Evolutionary conservation across 1,139 yeast species (phyloP).

Genomic region (Blastobotrys capitulatus): DNA sequence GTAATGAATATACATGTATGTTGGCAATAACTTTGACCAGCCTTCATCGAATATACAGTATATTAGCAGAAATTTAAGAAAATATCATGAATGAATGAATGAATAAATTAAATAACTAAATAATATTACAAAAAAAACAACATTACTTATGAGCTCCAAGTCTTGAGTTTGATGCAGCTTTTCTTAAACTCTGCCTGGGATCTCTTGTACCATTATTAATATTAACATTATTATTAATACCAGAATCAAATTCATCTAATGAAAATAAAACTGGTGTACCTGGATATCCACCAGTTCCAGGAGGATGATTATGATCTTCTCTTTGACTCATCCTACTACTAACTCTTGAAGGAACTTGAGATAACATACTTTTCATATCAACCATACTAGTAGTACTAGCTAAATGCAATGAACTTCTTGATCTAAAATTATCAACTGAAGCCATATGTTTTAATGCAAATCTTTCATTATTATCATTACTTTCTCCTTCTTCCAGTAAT

Average conservation of each 20-base stretch:
- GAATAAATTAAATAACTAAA: too few relatives aligned
- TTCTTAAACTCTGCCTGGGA: neutral
- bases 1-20: too few relatives aligned
- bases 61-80: too few relatives aligned
- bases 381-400: conserved; percentile 28
- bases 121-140: neutral
- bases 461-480: neutral
- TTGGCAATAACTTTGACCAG: too few relatives aligned
- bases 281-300: neutral
- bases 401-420: conserved; percentile 10
- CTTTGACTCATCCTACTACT: conserved; percentile 22
- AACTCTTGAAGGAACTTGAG: conserved; percentile 19
- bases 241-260: neutral
- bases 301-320: neutral
- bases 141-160: neutral
- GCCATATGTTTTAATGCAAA: neutral
- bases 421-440: conserved; percentile 2
- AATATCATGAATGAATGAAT: too few relatives aligned
- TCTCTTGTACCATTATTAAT: neutral
- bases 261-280: neutral
- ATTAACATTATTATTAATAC: neutral
- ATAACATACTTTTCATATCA: conserved; percentile 19
- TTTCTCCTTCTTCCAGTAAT: conserved; percentile 8
- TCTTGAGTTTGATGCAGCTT: conserved; percentile 1
- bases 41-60: too few relatives aligned